Conservation (phyloP, 768 basidiomycete species). For the Xerocomus brunneocitrinus region DNA sequence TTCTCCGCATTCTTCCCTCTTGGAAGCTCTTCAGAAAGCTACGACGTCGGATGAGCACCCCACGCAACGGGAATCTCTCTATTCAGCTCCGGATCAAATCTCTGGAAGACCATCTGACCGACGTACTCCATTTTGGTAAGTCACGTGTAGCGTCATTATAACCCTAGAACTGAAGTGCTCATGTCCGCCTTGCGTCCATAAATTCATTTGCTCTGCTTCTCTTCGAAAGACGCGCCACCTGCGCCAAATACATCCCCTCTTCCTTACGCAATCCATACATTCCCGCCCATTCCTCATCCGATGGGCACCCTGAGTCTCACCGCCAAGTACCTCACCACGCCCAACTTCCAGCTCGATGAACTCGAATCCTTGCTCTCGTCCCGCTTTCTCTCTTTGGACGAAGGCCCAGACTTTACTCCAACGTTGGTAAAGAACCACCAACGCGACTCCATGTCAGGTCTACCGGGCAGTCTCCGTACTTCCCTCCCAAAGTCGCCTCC, state of each 20-base stretch:
- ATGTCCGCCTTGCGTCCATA: conserved; percentile 24
- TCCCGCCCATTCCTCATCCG: conserved; percentile 66
- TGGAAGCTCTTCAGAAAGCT: conserved; percentile 70
- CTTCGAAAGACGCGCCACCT: conserved; percentile 35
- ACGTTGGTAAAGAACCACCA: conserved; percentile 64
- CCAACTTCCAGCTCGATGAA: conserved; percentile 71
- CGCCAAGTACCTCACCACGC: conserved; percentile 59
- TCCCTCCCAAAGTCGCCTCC: conserved; percentile 47
- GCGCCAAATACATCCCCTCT: conserved; percentile 39
- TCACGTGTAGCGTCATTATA: conserved; percentile 17
- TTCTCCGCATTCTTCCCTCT: conserved; percentile 69
- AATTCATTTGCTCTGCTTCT: conserved; percentile 2
- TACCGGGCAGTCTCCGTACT: conserved; percentile 34
- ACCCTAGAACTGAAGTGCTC: conserved; percentile 31
- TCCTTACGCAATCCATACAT: conserved; percentile 51
- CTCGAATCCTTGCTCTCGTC: conserved; percentile 73
- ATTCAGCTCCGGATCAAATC: conserved; percentile 46
- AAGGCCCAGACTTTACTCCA: conserved; percentile 63
- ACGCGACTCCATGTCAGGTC: conserved; percentile 48
- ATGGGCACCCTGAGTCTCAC: conserved; percentile 59
- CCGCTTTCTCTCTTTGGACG: conserved; percentile 64
- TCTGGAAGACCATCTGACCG: conserved; percentile 27
- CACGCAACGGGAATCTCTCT: conserved; percentile 41
- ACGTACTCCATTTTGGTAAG: conserved; percentile 38
- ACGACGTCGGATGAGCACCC: conserved; percentile 36